phyloP scores from a whole-genome alignment of 2,329 filamentous ascomycete genomes.

The Magnaporthiopsis rhizophila region DNA sequence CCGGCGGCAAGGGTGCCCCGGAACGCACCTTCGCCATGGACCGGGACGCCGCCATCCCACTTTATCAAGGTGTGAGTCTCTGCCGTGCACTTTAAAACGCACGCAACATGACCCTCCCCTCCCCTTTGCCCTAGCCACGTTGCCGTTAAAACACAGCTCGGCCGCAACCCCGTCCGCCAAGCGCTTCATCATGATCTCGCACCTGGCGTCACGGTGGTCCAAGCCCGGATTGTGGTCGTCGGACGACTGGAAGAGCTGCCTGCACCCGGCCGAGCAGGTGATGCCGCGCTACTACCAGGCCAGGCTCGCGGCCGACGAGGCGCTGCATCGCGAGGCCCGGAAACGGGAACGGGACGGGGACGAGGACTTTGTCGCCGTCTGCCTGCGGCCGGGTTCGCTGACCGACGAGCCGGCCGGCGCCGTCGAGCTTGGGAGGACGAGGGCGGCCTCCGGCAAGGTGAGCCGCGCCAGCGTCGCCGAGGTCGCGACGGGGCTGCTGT shows the following conservation, averaged over 20 bases:
- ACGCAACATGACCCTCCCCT: no score
- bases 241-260: constrained; percentile 34
- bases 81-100: no score
- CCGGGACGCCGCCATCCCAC: constrained; percentile 53
- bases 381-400: constrained; percentile 44
- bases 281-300: constrained; percentile 51
- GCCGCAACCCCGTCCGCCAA: constrained; percentile 44
- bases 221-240: constrained; percentile 49
- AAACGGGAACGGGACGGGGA: no score
- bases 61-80: constrained; percentile 46
- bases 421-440: constrained; percentile 39
- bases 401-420: constrained; percentile 38
- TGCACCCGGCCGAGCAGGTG: constrained; percentile 30
- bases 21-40: constrained; percentile 40
- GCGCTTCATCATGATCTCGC: constrained; percentile 59
- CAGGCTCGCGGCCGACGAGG: constrained; percentile 53
- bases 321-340: constrained; percentile 39
- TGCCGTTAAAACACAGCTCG: constrained; percentile 20
- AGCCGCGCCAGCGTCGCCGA: constrained; percentile 53
- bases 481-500: constrained; percentile 48
- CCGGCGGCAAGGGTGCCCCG: constrained; percentile 50
- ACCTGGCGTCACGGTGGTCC: constrained; percentile 43
- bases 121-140: no score
- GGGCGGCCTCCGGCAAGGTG: constrained; percentile 29
- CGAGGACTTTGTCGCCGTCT: constrained; percentile 38